Percentiles rank a stretch among this genome's conserved stretches.
Evolutionary conservation across 2,329 filamentous ascomycete genomes (phyloP).

Genomic region (Rhynchosporium agropyri): DNA sequence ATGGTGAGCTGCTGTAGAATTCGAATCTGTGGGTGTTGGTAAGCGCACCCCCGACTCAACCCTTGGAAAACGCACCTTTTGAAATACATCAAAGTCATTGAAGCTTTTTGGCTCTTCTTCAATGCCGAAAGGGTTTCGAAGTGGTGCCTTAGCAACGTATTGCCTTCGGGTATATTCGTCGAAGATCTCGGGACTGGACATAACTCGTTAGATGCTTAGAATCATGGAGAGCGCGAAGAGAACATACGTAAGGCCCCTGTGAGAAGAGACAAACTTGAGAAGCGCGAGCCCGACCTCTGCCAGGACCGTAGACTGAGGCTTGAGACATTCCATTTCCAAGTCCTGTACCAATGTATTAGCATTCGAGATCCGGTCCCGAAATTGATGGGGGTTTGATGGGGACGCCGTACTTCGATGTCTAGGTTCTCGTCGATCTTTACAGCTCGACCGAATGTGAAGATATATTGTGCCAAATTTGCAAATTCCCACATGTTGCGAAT

Average conservation of each 20-base stretch:
- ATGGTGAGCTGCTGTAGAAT: conserved; percentile 87
- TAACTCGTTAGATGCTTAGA: conserved; percentile 33
- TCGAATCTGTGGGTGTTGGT: conserved; percentile 62
- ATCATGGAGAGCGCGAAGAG: conserved; percentile 1
- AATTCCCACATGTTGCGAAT: conserved; percentile 96
- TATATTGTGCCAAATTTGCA: conserved; percentile 90
- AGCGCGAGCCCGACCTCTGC: conserved; percentile 82
- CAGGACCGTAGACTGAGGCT: conserved; percentile 73
- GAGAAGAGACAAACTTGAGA: conserved; percentile 91
- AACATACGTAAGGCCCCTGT: conserved; percentile 85
- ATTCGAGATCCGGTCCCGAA: conserved; percentile 9
- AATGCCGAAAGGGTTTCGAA: conserved; percentile 81
- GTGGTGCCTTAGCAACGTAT: conserved; percentile 78
- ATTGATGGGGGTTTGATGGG: conserved; percentile 16
- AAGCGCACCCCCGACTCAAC: conserved; percentile 28
- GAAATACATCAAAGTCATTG: conserved; percentile 77
- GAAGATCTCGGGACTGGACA: conserved; percentile 75
- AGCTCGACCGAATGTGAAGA: conserved; percentile 84
- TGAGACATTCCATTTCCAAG: conserved; percentile 85
- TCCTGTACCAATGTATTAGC: conserved; percentile 58
- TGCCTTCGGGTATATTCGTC: conserved; percentile 92
- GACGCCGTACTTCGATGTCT: conserved; percentile 76
- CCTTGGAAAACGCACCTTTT: conserved; percentile 62
- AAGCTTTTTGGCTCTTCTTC: conserved; percentile 76
- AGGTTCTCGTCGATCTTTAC: conserved; percentile 89